A percentile compares a stretch with the other conserved stretches of the same genome.
Conservation (phyloP, 2,329 filamentous ascomycete species). For the Fonsecaea pedrosoi region DNA sequence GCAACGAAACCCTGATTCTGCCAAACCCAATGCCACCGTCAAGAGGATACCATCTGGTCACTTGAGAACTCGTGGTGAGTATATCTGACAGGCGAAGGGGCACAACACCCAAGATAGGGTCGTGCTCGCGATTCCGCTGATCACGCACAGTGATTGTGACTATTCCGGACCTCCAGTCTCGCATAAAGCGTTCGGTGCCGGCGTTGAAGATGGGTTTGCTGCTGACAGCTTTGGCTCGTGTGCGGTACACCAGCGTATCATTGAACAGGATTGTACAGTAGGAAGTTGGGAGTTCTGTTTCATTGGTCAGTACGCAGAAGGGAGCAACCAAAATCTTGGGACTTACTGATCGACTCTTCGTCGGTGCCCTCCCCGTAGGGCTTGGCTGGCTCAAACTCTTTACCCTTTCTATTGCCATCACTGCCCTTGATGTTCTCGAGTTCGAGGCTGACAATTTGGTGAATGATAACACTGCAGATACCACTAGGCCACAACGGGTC, state of each 20-base stretch:
- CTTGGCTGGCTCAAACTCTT: constrained; percentile 87
- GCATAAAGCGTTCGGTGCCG: constrained; percentile 88
- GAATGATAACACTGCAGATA: constrained; percentile 81
- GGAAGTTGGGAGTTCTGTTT: constrained; percentile 74
- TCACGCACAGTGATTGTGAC: constrained; percentile 89
- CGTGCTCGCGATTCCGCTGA: constrained; percentile 86
- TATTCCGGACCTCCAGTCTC: constrained; percentile 89
- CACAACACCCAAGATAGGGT: constrained; percentile 91
- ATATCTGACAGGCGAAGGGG: constrained; percentile 86
- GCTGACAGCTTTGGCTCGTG: constrained; percentile 90
- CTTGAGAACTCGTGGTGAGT: constrained; percentile 84
- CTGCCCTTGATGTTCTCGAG: constrained; percentile 90
- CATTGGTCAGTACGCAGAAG: constrained; percentile 8
- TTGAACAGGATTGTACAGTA: constrained; percentile 79
- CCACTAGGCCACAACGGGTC: constrained; percentile 97
- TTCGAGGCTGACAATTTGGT: constrained; percentile 94
- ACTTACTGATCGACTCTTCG: constrained; percentile 69
- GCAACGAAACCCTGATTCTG: constrained; percentile 81
- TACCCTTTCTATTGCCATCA: constrained; percentile 77
- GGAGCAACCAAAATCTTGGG: not conserved
- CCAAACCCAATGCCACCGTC: constrained; percentile 94
- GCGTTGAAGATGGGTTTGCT: constrained; percentile 98
- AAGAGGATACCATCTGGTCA: constrained; percentile 93
- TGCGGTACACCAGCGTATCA: constrained; percentile 73
- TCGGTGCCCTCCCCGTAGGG: constrained; percentile 84